Evolutionary conservation across 805 yeast genomes (phyloP), one percentile per base, ranked within the genome.

Genomic region (Saccharomycopsis selenospora): DNA sequence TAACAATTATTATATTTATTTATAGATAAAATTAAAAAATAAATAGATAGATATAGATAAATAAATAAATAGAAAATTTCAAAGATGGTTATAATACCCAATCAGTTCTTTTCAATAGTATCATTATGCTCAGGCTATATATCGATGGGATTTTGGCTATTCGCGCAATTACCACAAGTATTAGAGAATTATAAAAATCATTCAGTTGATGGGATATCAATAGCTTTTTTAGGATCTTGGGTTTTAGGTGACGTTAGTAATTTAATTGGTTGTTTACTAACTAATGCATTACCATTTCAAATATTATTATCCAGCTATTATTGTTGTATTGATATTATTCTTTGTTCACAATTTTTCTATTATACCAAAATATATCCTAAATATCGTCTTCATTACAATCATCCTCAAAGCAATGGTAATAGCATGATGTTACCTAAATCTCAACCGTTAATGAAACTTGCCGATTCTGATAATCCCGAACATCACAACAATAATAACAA

Each of bases 271-370:
- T 87, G 96, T 51, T 50, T 85, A 0, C 60, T 88, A 42, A 88
- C 96, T 0, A 62, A 75, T 4, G 96, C 90, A 51, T 68, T 88
- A 42, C 79, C 82, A 14, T 90, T 89, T 65, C 97, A 89, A 61
- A 74, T 80, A 4, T 66, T 80, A 20, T 66, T 90, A 14, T 85
- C 95, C 0, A 50, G 75, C 1, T 90, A 90, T 64, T 90, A 85
- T 61, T 69, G 91, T 46, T 65, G 72, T 50, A 84, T 85, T 51
- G 97, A 90, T 64, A 47, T 75, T 23, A 68, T 86, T 7, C 69
- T 90, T 27, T 70, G 80, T 41, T 69, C 74, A 2, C 97, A 90
- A 62, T 89, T 73, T 61, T 74, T 78, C 61, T 80, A 86, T 63
- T 90, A 88, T 62, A 68, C 72, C 40, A 49, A 48, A 69, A 61